Evolutionary conservation across 306 rosid species (phyloP).

Genomic region (Quercus alba): DNA sequence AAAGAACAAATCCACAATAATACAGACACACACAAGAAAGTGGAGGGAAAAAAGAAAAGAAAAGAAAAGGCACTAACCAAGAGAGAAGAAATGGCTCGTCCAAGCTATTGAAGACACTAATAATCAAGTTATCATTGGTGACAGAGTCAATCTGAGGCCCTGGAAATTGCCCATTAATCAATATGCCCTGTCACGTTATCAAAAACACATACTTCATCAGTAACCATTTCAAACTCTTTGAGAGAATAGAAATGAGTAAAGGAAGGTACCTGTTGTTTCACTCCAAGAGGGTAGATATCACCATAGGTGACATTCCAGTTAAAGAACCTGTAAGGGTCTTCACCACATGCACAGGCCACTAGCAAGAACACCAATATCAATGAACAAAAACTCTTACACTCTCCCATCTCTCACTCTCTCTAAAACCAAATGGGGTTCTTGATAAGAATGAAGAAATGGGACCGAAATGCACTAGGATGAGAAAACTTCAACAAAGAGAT

Average conservation of each 20-base stretch:
- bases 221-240: not conserved
- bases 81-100: slow-evolving; percentile 85
- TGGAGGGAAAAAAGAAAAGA: no score
- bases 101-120: slow-evolving; percentile 72
- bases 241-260: not conserved
- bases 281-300: slow-evolving; percentile 85
- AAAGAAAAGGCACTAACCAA: slow-evolving; percentile 44
- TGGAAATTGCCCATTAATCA: slow-evolving; percentile 90
- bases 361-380: slow-evolving; percentile 36
- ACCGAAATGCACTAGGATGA: not conserved
- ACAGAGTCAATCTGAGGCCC: slow-evolving; percentile 80
- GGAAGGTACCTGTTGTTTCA: slow-evolving; percentile 58
- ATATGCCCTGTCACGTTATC: slow-evolving; percentile 57
- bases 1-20: not conserved
- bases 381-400: slow-evolving; percentile 23
- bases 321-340: slow-evolving; percentile 72
- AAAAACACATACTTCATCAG: slow-evolving; percentile 14
- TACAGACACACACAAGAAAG: not conserved
- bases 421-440: not conserved
- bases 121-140: slow-evolving; percentile 83
- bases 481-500: slow-evolving; percentile 5
- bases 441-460: slow-evolving; percentile 11
- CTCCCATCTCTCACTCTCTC: slow-evolving; percentile 37
- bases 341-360: slow-evolving; percentile 47
- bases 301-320: slow-evolving; percentile 83